A percentile compares a stretch with the other conserved stretches of the same genome.
Conservation (phyloP, 2,329 filamentous ascomycete genomes). For the Ophiostoma fasciatum region DNA sequence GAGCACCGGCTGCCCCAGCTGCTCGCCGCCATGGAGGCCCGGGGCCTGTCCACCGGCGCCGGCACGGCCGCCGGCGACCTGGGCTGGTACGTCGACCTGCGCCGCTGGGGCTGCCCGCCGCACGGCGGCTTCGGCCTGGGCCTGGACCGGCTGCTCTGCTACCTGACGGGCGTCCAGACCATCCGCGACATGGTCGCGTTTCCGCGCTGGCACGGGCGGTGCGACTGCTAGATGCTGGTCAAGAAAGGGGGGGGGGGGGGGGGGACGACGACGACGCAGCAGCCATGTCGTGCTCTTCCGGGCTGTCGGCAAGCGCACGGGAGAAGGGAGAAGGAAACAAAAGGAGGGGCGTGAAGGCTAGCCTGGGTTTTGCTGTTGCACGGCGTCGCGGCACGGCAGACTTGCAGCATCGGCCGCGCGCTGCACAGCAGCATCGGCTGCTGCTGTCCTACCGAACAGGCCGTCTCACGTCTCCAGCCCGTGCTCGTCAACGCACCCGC, state of each 20-base stretch:
- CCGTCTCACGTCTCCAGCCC: too few relatives aligned
- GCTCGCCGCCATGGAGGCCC: slow-evolving; percentile 3
- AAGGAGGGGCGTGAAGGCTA: too few relatives aligned
- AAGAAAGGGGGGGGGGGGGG: too few relatives aligned
- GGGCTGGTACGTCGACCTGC: slow-evolving; percentile 78
- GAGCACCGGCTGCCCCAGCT: slow-evolving; percentile 41
- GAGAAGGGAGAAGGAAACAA: neutral
- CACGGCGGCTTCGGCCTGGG: slow-evolving; percentile 86
- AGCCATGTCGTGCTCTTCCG: too few relatives aligned
- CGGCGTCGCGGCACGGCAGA: too few relatives aligned
- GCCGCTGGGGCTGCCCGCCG: slow-evolving; percentile 79
- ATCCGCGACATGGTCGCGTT: slow-evolving; percentile 79
- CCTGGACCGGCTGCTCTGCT: slow-evolving; percentile 75
- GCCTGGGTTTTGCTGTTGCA: too few relatives aligned
- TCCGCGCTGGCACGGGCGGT: slow-evolving; percentile 56
- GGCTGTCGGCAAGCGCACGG: too few relatives aligned
- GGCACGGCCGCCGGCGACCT: slow-evolving; percentile 26
- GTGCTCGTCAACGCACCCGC: too few relatives aligned
- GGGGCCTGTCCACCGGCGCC: slow-evolving; percentile 3
- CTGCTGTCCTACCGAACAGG: too few relatives aligned
- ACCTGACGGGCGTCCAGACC: slow-evolving; percentile 66
- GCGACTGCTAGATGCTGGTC: slow-evolving; percentile 40
- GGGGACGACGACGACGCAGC: too few relatives aligned
- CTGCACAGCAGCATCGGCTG: too few relatives aligned
- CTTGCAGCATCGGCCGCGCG: too few relatives aligned